phyloP scores from a whole-genome alignment of 2,329 filamentous ascomycete genomes.

The Aschersonia sp. region DNA sequence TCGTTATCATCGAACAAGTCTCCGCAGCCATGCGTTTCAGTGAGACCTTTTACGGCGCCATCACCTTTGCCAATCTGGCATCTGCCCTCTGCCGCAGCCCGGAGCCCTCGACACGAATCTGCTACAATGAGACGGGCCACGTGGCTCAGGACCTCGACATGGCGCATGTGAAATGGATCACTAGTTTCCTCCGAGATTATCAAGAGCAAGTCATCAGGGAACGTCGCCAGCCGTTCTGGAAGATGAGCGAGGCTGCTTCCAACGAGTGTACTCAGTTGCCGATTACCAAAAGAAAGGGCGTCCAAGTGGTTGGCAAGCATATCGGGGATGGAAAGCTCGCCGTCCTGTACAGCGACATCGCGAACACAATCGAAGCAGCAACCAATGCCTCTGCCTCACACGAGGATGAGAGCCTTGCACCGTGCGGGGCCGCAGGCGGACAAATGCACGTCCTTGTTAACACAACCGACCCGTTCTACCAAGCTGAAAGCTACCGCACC shows the following conservation, averaged over 20 bases:
- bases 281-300: background rate
- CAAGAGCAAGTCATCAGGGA: background rate
- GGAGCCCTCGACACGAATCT: background rate
- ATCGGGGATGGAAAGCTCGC: background rate
- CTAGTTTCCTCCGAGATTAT: background rate
- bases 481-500: background rate
- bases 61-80: background rate
- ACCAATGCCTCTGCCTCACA: background rate
- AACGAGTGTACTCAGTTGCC: background rate
- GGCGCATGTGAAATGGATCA: background rate
- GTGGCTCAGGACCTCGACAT: background rate
- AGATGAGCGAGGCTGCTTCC: background rate
- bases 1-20: background rate
- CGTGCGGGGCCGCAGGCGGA: background rate
- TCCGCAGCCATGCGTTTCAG: background rate
- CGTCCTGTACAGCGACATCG: background rate
- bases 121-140: background rate
- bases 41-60: background rate
- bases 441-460: background rate
- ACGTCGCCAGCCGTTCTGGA: background rate
- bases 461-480: background rate
- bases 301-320: background rate
- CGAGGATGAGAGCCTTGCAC: background rate
- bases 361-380: background rate
- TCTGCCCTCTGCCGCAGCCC: background rate